Evolutionary conservation across 768 basidiomycete species (phyloP).

Genomic region (Tylopilus balloui): DNA sequence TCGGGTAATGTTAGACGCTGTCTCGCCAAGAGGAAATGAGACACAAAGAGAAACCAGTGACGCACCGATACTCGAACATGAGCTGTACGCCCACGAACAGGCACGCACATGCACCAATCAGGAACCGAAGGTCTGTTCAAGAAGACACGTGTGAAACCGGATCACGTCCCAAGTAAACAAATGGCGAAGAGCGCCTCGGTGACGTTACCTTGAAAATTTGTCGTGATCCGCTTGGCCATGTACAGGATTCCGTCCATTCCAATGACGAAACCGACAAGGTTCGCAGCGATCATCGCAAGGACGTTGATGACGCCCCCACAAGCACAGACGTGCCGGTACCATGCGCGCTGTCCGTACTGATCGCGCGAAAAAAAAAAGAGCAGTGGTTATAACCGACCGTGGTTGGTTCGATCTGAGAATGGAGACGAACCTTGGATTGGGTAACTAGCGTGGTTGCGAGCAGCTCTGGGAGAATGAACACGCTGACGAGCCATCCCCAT

Average conservation of each 20-base stretch:
- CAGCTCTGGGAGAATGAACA: constrained; percentile 89
- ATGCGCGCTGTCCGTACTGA: constrained; percentile 62
- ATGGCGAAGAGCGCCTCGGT: not conserved
- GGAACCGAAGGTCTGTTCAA: constrained; percentile 57
- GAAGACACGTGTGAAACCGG: not conserved
- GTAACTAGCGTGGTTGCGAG: constrained; percentile 58
- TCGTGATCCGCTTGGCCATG: constrained; percentile 58
- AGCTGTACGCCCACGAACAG: constrained; percentile 82
- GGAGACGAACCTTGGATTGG: constrained; percentile 48
- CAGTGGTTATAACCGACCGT: not conserved
- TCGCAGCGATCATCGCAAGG: constrained; percentile 85
- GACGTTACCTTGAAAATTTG: constrained; percentile 58
- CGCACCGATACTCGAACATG: constrained; percentile 95
- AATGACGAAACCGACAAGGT: constrained; percentile 92
- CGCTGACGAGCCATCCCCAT: constrained; percentile 94
- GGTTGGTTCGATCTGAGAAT: not conserved
- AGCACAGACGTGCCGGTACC: constrained; percentile 87
- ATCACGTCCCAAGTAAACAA: not conserved
- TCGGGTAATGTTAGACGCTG: constrained; percentile 1
- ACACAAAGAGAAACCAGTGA: constrained; percentile 4
- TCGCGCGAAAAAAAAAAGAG: constrained; percentile 1
- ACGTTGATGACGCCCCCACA: constrained; percentile 81
- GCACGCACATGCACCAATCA: constrained; percentile 52
- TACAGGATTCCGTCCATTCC: constrained; percentile 76
- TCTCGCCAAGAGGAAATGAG: not conserved